Percentiles rank a stretch among this genome's conserved stretches.
Conservation (phyloP, 805 yeast species). For the Barnettozyma salicaria region DNA sequence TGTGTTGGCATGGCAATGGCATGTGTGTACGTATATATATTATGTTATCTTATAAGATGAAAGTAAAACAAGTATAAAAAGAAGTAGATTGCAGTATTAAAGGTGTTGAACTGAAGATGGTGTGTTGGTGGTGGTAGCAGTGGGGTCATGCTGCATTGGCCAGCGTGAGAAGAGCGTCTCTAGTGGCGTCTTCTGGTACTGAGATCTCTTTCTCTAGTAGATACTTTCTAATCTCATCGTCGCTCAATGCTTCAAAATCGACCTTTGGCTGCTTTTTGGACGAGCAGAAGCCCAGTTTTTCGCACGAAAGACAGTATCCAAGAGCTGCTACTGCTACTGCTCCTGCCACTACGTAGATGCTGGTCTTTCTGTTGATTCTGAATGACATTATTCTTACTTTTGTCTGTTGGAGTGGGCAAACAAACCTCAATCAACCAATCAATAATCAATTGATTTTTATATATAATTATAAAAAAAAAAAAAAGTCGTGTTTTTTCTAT, state of each 20-base stretch:
- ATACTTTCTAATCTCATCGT: conserved; percentile 12
- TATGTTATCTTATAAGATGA: background rate
- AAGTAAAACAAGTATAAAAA: too few relatives aligned
- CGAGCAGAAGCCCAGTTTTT: conserved; percentile 16
- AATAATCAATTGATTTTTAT: background rate
- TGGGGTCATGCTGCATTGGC: conserved; percentile 8
- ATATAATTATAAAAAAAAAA: too few relatives aligned
- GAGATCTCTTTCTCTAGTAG: conserved; percentile 5
- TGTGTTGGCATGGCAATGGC: too few relatives aligned
- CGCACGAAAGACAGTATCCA: conserved; percentile 16
- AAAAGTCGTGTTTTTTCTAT: background rate
- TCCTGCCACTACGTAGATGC: conserved; percentile 10
- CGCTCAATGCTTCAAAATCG: conserved; percentile 5
- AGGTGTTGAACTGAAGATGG: background rate
- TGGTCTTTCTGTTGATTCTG: conserved; percentile 15
- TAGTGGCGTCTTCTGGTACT: conserved; percentile 13
- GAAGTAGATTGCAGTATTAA: background rate
- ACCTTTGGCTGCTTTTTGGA: conserved; percentile 3
- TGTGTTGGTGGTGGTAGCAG: background rate
- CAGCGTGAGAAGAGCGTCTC: conserved; percentile 10
- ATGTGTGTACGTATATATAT: too few relatives aligned
- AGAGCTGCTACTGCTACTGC: conserved; percentile 14
- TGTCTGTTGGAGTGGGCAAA: background rate
- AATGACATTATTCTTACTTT: conserved; percentile 3
- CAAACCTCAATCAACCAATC: background rate